Percentiles rank a stretch among this genome's conserved stretches.
Evolutionary conservation across 169 alveolate species (phyloP).

Genomic region (Besnoitia besnoiti): DNA sequence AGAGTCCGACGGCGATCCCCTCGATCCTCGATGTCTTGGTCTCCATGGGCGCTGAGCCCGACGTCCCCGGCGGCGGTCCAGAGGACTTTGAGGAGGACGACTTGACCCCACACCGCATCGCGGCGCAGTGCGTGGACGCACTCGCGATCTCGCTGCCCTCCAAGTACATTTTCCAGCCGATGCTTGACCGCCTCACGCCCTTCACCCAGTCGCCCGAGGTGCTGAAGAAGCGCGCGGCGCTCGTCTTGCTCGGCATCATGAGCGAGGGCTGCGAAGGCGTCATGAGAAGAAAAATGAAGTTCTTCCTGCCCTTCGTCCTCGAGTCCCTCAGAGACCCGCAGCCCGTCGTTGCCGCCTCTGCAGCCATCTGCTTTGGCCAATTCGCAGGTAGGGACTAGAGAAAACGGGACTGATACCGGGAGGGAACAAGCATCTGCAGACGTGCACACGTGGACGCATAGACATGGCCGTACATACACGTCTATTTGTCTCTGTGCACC

Average conservation of each 20-base stretch:
- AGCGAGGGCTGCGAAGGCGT: conserved; percentile 58
- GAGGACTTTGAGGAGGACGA: conserved; percentile 40
- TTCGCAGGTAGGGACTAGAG: conserved; percentile 26
- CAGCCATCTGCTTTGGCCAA: conserved; percentile 40
- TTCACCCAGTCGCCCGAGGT: conserved; percentile 9
- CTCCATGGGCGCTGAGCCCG: conserved; percentile 48
- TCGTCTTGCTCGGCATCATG: conserved; percentile 37
- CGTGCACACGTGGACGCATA: too few species aligned
- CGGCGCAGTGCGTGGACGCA: conserved; percentile 38
- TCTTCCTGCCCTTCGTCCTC: conserved; percentile 36
- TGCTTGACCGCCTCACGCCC: conserved; percentile 44
- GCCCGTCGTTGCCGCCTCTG: conserved; percentile 40
- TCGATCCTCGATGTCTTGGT: conserved; percentile 29
- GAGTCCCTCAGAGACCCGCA: neutral
- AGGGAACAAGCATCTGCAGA: too few species aligned
- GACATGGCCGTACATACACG: too few species aligned
- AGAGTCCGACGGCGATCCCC: conserved; percentile 13
- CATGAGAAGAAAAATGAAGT: conserved; percentile 20
- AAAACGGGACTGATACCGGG: neutral
- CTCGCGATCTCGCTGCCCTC: conserved; percentile 20
- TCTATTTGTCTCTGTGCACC: too few species aligned
- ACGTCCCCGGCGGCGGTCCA: neutral
- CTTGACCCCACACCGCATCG: conserved; percentile 26
- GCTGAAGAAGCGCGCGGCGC: conserved; percentile 36
- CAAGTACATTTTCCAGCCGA: conserved; percentile 38